A percentile compares a stretch with the other conserved stretches of the same genome.
These are phyloP conservation scores for Yamadazyma philogaea DNA, from an alignment of 805 yeast genomes.

Conservation along the genomic window DNA sequence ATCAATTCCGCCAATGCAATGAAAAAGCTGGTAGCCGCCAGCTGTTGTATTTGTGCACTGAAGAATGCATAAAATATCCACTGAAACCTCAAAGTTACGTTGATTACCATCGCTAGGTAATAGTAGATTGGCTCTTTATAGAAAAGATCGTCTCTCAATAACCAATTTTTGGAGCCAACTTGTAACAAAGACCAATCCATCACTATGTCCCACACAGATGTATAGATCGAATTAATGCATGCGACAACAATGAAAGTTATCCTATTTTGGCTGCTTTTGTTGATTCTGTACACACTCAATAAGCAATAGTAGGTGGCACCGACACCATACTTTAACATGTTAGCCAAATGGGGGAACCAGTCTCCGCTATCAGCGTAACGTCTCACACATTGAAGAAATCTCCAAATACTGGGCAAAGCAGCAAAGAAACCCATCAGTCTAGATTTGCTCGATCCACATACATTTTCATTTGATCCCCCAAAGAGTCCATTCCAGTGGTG, in stretches of 20 bases:
- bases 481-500: conserved; percentile 62
- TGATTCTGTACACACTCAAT: conserved; percentile 75
- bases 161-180: conserved; percentile 50
- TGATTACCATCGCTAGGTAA: conserved; percentile 69
- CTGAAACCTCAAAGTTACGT: conserved; percentile 76
- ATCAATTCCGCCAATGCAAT: conserved; percentile 79
- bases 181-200: conserved; percentile 96
- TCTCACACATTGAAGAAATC: conserved; percentile 84
- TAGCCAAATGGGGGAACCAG: conserved; percentile 94
- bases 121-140: conserved; percentile 51
- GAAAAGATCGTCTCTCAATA: conserved; percentile 71
- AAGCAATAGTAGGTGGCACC: conserved; percentile 67
- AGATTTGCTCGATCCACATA: conserved; percentile 78
- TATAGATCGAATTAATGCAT: conserved; percentile 61
- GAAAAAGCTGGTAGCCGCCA: conserved; percentile 79
- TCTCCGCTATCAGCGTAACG: conserved; percentile 93
- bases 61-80: conserved; percentile 90
- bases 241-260: conserved; percentile 74
- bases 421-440: conserved; percentile 78
- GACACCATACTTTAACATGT: conserved; percentile 71
- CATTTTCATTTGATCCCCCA: conserved; percentile 31
- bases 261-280: conserved; percentile 38
- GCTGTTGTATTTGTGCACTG: conserved; percentile 74
- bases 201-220: conserved; percentile 82
- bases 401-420: conserved; percentile 84